These are phyloP conservation scores for Trichoderma virens DNA, from an alignment of 495 filamentous ascomycete species.

Conservation along the genomic window DNA sequence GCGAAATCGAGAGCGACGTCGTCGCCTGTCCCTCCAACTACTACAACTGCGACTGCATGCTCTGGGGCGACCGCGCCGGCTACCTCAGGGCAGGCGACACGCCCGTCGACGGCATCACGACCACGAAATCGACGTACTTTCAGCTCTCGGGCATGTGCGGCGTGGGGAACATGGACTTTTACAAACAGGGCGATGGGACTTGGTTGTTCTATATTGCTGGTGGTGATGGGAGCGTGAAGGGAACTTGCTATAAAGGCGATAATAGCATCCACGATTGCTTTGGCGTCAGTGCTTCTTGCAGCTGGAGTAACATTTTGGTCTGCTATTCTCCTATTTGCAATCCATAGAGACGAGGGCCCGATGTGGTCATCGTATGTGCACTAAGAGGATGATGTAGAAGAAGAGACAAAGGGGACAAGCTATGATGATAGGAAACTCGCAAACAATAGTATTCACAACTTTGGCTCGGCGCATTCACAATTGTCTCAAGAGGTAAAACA, in stretches of 20 bases:
- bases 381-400: too few relatives aligned
- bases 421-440: too few relatives aligned
- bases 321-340: slow-evolving; percentile 1
- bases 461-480: too few relatives aligned
- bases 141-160: background rate
- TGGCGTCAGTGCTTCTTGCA: background rate
- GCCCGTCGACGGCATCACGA: background rate
- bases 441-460: too few relatives aligned
- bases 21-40: background rate
- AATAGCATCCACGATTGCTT: background rate
- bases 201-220: background rate
- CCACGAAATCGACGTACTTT: background rate
- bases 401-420: too few relatives aligned
- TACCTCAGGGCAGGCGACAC: background rate
- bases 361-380: too few relatives aligned
- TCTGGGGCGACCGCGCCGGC: background rate
- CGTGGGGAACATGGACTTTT: slow-evolving; percentile 1
- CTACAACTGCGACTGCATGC: slow-evolving; percentile 1
- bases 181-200: background rate
- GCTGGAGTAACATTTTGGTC: background rate
- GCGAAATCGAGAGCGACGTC: background rate
- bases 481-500: too few relatives aligned
- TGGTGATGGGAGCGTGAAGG: background rate
- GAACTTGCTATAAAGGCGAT: background rate
- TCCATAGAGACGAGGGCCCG: too few relatives aligned